These are phyloP conservation scores for Opeltia flavorubescens DNA, from an alignment of 495 filamentous ascomycete genomes.

Conservation along the genomic window DNA sequence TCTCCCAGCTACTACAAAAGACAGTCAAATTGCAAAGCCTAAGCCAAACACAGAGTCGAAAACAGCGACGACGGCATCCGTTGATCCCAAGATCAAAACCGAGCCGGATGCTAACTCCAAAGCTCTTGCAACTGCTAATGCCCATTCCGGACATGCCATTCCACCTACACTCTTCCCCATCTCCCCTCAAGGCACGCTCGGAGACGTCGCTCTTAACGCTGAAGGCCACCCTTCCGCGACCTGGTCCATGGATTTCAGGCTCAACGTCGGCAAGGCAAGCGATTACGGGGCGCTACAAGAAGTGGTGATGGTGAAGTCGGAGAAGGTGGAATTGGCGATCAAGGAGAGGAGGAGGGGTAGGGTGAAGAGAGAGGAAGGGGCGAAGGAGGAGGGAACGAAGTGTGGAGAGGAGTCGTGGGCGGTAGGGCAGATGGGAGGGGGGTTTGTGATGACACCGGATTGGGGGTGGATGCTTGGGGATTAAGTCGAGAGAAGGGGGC, in stretches of 20 bases:
- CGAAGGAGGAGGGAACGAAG: constrained; percentile 5
- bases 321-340: not conserved
- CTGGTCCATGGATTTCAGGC: constrained; percentile 24
- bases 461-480: constrained; percentile 31
- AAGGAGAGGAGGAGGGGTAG: constrained; percentile 3
- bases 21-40: constrained; percentile 1
- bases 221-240: constrained; percentile 33
- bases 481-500: not conserved
- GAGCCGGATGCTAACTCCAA: constrained; percentile 10
- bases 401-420: constrained; percentile 28
- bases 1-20: too few relatives aligned
- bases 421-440: constrained; percentile 36
- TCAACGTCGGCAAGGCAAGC: constrained; percentile 16
- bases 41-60: constrained; percentile 19
- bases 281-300: constrained; percentile 28
- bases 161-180: constrained; percentile 25
- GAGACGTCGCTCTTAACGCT: constrained; percentile 39
- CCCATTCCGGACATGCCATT: constrained; percentile 7
- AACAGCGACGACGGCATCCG: constrained; percentile 19
- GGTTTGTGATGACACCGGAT: constrained; percentile 35
- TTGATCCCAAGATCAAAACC: constrained; percentile 19
- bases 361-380: constrained; percentile 8
- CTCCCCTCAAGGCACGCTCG: constrained; percentile 41
- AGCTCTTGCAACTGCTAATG: constrained; percentile 1
- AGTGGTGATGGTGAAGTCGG: constrained; percentile 26